Conservation (phyloP, 192 early-diverging fungal genomes). For the Podila verticillata region DNA sequence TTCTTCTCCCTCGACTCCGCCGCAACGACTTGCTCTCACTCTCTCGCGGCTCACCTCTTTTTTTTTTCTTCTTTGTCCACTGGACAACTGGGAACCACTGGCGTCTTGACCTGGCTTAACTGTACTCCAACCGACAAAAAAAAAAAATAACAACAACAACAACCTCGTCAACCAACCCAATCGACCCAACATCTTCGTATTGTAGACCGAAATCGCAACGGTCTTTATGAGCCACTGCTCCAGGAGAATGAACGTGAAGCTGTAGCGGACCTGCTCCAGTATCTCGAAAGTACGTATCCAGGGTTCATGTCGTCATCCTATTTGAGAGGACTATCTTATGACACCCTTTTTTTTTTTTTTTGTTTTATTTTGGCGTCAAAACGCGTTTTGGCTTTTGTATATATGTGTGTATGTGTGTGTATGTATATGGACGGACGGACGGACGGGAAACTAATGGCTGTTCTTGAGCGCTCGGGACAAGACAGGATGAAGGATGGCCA, state of each 20-base stretch:
- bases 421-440: too few relatives aligned
- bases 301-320: neutral
- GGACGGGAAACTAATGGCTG: too few relatives aligned
- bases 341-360: neutral
- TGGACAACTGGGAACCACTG: neutral
- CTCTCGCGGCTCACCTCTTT: neutral
- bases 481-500: too few relatives aligned
- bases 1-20: neutral
- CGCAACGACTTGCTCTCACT: neutral
- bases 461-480: too few relatives aligned
- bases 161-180: neutral
- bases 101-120: neutral
- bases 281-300: constrained; percentile 68
- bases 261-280: constrained; percentile 71
- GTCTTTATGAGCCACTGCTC: constrained; percentile 71
- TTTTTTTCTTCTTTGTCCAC: neutral
- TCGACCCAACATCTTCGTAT: neutral
- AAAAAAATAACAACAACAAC: neutral
- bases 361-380: neutral
- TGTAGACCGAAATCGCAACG: constrained; percentile 56
- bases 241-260: constrained; percentile 78
- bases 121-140: neutral
- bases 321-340: neutral
- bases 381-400: neutral
- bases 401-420: neutral